Evolutionary conservation across 2,329 filamentous ascomycete species (phyloP).

Genomic region (Colletotrichum sp.): DNA sequence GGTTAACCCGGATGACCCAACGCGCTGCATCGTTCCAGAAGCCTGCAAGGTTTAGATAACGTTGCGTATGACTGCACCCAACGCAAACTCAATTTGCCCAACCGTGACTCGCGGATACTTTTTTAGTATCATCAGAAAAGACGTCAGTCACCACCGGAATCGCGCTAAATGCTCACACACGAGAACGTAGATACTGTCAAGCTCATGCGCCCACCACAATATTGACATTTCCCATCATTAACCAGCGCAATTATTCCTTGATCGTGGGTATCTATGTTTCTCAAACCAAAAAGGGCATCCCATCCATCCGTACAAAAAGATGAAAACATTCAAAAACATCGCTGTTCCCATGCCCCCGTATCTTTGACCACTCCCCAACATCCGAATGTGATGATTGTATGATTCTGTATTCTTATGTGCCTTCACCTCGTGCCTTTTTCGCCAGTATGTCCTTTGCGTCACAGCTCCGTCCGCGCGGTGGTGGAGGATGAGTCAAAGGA

Average conservation of each 20-base stretch:
- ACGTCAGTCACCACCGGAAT: not conserved
- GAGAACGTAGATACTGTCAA: not conserved
- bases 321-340: not conserved
- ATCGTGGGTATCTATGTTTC: slow-evolving; percentile 17
- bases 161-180: no score
- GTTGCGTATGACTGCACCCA: not conserved
- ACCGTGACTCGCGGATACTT: not conserved
- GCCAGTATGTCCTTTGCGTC: not conserved
- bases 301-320: not conserved
- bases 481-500: not conserved
- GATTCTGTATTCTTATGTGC: not conserved
- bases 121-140: not conserved
- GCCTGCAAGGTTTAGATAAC: not conserved
- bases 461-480: not conserved
- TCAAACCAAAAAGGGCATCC: not conserved
- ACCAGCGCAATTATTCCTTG: not conserved
- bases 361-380: not conserved
- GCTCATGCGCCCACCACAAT: not conserved
- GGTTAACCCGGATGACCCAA: not conserved
- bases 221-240: not conserved
- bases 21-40: not conserved
- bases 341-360: not conserved
- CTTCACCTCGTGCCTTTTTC: not conserved
- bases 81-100: not conserved
- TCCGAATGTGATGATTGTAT: not conserved